A percentile compares a stretch with the other conserved stretches of the same genome.
Evolutionary conservation across 331 rosid genomes (phyloP).

Genomic region (Prunus yedoensis): DNA sequence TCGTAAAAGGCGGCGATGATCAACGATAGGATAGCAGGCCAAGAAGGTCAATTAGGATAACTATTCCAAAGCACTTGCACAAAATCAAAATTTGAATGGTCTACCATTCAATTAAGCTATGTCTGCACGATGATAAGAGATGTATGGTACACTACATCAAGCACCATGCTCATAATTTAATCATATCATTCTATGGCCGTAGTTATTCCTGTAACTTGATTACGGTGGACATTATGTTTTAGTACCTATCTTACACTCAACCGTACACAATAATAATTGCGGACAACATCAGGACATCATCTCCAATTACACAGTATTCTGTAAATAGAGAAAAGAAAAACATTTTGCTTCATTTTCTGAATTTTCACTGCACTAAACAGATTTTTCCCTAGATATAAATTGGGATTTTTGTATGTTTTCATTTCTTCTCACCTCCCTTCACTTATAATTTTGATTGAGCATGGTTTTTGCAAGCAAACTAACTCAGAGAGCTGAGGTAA

Average conservation of each 20-base stretch:
- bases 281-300: background rate
- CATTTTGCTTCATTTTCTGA: background rate
- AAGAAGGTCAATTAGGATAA: background rate
- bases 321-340: background rate
- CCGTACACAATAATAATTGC: background rate
- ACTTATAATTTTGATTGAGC: background rate
- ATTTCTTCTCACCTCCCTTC: background rate
- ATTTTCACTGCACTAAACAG: background rate
- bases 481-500: background rate
- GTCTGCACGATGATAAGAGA: background rate
- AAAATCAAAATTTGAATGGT: background rate
- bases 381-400: background rate
- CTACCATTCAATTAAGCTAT: background rate
- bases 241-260: background rate
- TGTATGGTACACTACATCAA: background rate
- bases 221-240: background rate
- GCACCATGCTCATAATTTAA: background rate
- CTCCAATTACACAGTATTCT: background rate
- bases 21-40: background rate
- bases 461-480: background rate
- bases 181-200: background rate
- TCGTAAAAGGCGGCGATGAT: conserved; percentile 11
- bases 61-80: background rate
- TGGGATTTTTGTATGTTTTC: background rate
- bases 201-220: background rate